Evolutionary conservation across 192 early-diverging fungal genomes (phyloP), one percentile per base, ranked within the genome.

Genomic region (Entophlyctis helioformis): DNA sequence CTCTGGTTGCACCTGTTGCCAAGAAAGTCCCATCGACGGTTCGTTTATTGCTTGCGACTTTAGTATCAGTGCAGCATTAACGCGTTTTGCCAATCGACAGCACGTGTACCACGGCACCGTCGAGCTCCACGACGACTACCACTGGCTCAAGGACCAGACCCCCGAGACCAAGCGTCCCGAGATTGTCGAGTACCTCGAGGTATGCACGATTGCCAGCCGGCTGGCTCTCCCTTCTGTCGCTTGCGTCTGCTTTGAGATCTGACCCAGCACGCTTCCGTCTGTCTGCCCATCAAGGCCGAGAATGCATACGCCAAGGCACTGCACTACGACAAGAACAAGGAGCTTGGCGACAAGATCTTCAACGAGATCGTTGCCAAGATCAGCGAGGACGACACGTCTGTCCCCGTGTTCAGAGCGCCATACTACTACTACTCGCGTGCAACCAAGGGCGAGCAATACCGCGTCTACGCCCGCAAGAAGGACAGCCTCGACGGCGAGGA

Each of bases 81-180:
- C 33, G n/a, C 19, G 22, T 13, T 43, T 19, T 23, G 26, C 41
- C n/a, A 29, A 48, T 21, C 29, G 18, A 15, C 39, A 40, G 39
- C 49, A 51, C 28, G 23, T 19, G n/a, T 51, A 28, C 18, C 49
- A 51, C 24, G 39, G 13, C 15, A 22, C 11, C 16, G n/a, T n/a
- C n/a, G 44, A 60, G 0, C 45, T 48, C 16, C 28, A 28, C 20
- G 70, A 72, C 47, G 20, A 28, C 32, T 72, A 66, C 48, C 70
- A 72, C 46, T 72, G 70, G 70, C 11, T 72, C 27, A 72, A 69
- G 42, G 66, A 69, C 45, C 41, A 53, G 39, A 57, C 47, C 34
- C 50, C 44, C 48, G 36, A 54, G 39, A 29, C 34, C 24, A 63
- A 66, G 38, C 34, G 41, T 13, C 48, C 56, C 23, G 60, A 56